Evolutionary conservation across 495 filamentous ascomycete species (phyloP).

Genomic region (Elaphomyces granulatus): DNA sequence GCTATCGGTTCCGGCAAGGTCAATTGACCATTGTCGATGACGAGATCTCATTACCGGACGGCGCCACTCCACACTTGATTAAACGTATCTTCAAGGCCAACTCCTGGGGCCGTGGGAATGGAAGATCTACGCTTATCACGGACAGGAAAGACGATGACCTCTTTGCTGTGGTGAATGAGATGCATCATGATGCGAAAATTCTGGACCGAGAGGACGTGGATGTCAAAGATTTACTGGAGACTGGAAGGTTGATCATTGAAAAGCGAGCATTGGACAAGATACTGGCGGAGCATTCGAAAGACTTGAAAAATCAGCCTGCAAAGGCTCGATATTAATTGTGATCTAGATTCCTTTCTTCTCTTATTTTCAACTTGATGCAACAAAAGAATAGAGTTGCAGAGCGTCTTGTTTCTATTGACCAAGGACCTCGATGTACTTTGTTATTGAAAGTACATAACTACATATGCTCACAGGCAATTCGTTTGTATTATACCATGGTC

Average conservation of each 20-base stretch:
- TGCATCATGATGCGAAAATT: conserved; percentile 52
- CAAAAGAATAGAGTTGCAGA: no score
- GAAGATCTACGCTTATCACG: conserved; percentile 70
- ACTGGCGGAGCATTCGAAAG: conserved; percentile 59
- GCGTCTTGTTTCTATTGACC: no score
- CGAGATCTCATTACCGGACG: conserved; percentile 43
- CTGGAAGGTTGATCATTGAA: conserved; percentile 76
- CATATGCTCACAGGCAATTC: background rate
- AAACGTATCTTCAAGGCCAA: conserved; percentile 51
- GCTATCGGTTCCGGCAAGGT: conserved; percentile 73
- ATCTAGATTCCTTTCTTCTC: background rate
- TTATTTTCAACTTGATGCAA: background rate
- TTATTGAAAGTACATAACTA: background rate
- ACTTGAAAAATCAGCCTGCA: conserved; percentile 34
- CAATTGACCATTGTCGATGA: conserved; percentile 76
- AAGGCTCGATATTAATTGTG: conserved; percentile 22
- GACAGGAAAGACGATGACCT: conserved; percentile 25
- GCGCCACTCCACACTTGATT: conserved; percentile 42
- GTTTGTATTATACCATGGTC: no score
- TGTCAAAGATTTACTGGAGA: conserved; percentile 83
- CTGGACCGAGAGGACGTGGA: conserved; percentile 61
- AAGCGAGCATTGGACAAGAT: conserved; percentile 62
- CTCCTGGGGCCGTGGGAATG: conserved; percentile 52
- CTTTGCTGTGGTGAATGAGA: conserved; percentile 34
- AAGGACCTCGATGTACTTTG: background rate